Evolutionary conservation across 495 filamentous ascomycete genomes (phyloP).

Genomic region (Neurospora sp.): DNA sequence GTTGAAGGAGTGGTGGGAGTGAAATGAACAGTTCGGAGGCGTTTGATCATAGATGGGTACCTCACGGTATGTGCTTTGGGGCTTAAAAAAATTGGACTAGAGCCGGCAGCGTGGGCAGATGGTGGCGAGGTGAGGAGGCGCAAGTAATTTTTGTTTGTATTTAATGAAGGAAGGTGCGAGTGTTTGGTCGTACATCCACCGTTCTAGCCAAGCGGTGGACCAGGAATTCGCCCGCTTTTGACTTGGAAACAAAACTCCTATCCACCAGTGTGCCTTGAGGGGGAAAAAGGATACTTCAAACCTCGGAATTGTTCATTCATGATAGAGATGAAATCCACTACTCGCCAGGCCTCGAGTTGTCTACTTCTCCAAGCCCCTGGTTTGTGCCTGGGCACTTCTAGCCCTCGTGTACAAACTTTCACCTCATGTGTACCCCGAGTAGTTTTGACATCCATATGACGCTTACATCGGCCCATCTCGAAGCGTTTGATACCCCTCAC

Average conservation of each 20-base stretch:
- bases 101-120: too few relatives aligned
- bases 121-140: background rate
- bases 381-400: background rate
- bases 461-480: background rate
- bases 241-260: too few relatives aligned
- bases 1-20: too few relatives aligned
- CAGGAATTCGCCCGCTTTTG: too few relatives aligned
- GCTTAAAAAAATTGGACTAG: background rate
- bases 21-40: background rate
- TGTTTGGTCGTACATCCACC: background rate
- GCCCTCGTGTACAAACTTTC: background rate
- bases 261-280: too few relatives aligned
- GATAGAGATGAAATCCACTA: background rate
- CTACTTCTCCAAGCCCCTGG: too few relatives aligned
- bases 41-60: background rate
- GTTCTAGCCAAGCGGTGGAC: too few relatives aligned
- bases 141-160: background rate
- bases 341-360: background rate
- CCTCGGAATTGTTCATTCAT: background rate
- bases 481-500: background rate
- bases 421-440: background rate
- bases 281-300: too few relatives aligned
- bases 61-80: background rate
- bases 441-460: background rate
- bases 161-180: background rate